These are phyloP conservation scores for Farysia itapuensis DNA, from an alignment of 1,284 basidiomycete genomes.

Conservation along the genomic window DNA sequence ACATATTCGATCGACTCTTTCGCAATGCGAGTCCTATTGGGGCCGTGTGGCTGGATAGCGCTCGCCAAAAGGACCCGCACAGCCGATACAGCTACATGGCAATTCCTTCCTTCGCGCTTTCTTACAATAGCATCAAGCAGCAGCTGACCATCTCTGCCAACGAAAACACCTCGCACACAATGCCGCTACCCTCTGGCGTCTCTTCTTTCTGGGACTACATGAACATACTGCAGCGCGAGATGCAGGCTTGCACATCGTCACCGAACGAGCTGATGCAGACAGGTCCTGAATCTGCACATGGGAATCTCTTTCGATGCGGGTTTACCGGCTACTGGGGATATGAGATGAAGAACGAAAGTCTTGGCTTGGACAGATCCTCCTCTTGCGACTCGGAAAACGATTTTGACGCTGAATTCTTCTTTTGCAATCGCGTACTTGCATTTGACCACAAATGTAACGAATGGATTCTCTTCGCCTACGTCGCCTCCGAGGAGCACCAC, in stretches of 20 bases:
- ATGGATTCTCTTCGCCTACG: slow-evolving; percentile 62
- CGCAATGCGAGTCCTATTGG: slow-evolving; percentile 53
- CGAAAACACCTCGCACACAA: neutral
- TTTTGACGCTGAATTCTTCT: slow-evolving; percentile 60
- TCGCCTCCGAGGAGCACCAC: neutral
- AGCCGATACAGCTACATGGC: slow-evolving; percentile 53
- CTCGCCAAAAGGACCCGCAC: slow-evolving; percentile 39
- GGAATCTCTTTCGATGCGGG: slow-evolving; percentile 61
- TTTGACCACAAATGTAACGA: slow-evolving; percentile 56
- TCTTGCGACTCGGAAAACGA: slow-evolving; percentile 1
- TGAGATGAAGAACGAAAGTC: slow-evolving; percentile 65
- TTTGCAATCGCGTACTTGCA: slow-evolving; percentile 61
- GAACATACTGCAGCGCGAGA: slow-evolving; percentile 33
- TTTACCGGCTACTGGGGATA: slow-evolving; percentile 66
- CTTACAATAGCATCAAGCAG: slow-evolving; percentile 28
- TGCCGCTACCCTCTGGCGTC: neutral
- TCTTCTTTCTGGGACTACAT: slow-evolving; percentile 48
- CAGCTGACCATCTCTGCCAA: slow-evolving; percentile 8
- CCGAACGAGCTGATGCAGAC: no score
- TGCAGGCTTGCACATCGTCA: slow-evolving; percentile 8
- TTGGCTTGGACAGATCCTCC: slow-evolving; percentile 37
- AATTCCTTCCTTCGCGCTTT: slow-evolving; percentile 42
- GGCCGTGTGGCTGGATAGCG: slow-evolving; percentile 64
- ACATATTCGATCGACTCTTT: slow-evolving; percentile 62
- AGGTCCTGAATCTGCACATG: no score